phyloP scores from a whole-genome alignment of 2,329 filamentous ascomycete species.

The Alternaria sp. region DNA sequence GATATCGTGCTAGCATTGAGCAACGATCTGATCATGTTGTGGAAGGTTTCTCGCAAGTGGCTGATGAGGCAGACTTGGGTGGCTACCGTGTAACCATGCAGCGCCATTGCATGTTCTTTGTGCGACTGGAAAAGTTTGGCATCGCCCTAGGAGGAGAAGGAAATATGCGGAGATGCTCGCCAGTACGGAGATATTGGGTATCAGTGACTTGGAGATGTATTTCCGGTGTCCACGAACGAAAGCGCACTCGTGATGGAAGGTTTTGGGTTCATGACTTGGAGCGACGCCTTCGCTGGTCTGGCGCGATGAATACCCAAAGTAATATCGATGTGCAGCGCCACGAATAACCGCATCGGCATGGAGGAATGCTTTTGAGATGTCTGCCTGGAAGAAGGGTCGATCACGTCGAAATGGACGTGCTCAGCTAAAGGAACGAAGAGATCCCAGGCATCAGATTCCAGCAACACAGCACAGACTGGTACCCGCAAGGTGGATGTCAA shows the following conservation, averaged over 20 bases:
- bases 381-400: not conserved
- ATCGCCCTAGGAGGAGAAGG: slow-evolving; percentile 9
- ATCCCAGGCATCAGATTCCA: slow-evolving; percentile 12
- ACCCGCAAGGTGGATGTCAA: slow-evolving; percentile 13
- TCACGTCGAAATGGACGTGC: slow-evolving; percentile 3
- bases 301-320: not conserved
- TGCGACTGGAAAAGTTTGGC: slow-evolving; percentile 9
- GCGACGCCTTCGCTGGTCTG: not conserved
- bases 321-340: not conserved
- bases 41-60: slow-evolving; percentile 24
- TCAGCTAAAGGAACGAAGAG: slow-evolving; percentile 7
- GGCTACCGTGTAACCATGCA: slow-evolving; percentile 16
- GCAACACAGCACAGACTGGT: slow-evolving; percentile 17
- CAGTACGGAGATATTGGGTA: not conserved
- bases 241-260: not conserved
- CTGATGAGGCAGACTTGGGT: slow-evolving; percentile 11
- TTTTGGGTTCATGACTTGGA: slow-evolving; percentile 4
- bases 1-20: slow-evolving; percentile 25
- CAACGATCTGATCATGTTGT: slow-evolving; percentile 22
- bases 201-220: not conserved
- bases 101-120: slow-evolving; percentile 16
- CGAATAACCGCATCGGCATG: slow-evolving; percentile 5
- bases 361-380: slow-evolving; percentile 3
- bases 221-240: not conserved
- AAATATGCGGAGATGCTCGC: slow-evolving; percentile 26